These are phyloP conservation scores for Plasmodium fragile DNA, from an alignment of 169 alveolate genomes.

Conservation along the genomic window DNA sequence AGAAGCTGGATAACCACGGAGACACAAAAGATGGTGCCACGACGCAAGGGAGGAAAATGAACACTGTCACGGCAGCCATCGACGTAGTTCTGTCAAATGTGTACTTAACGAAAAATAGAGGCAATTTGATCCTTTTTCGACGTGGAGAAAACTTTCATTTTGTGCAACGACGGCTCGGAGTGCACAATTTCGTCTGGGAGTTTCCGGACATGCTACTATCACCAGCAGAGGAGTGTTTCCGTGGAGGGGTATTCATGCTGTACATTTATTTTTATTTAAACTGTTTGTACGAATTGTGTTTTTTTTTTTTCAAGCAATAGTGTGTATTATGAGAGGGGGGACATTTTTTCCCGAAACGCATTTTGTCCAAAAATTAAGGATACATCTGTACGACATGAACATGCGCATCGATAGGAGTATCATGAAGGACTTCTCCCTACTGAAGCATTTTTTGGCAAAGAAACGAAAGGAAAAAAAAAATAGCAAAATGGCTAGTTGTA, in stretches of 20 bases:
- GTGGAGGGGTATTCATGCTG: neutral
- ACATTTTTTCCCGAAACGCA: neutral
- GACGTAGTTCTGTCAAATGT: neutral
- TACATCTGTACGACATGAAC: neutral
- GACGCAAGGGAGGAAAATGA: neutral
- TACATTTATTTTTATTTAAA: neutral
- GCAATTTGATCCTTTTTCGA: neutral
- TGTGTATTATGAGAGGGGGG: neutral
- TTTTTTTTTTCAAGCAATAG: neutral
- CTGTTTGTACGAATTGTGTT: neutral
- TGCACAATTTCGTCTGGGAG: neutral
- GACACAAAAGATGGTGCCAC: neutral
- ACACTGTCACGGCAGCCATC: neutral
- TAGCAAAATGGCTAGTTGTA: neutral
- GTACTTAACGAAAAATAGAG: neutral
- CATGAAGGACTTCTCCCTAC: neutral
- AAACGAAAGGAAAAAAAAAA: neutral
- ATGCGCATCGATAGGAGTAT: neutral
- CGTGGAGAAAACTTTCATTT: neutral
- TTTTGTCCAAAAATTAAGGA: slow-evolving; percentile 8
- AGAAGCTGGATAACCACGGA: neutral
- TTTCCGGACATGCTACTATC: neutral
- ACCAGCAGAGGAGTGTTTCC: neutral
- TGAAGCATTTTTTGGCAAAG: neutral
- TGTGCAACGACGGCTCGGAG: neutral